Evolutionary conservation across 345 rosid genomes (phyloP), one percentile per base, ranked within the genome.

Genomic region (Arabidopsis suecica): DNA sequence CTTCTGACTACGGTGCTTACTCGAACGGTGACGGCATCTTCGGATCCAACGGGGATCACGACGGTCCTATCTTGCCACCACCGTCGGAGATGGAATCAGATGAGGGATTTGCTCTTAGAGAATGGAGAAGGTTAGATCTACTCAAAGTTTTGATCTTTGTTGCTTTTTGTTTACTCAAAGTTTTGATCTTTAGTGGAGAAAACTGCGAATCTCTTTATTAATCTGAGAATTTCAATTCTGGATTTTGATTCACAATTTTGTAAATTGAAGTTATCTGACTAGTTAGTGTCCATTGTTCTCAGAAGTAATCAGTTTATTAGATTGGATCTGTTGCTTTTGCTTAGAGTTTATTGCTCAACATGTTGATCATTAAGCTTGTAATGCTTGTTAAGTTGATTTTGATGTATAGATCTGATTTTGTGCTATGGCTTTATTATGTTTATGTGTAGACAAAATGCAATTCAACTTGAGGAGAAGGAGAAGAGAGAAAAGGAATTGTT

Each of bases 121-220:
- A 93, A 68, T 93, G 96, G 98, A 84, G 96, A 85, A 88, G 94
- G 98, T 93, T 60, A 73, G 74, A 78, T 86, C 61, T 68, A 54
- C 30, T 23, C 5, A 0, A 50, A 14, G 1, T 6, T 59, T 37
- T 42, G 5, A 5, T 36, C 14, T 59, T n/a, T n/a, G 38, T 57
- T 64, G 37, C 48, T 45, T 66, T 38, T 16, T 32, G 4, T 36
- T 23, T 59, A 47, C 63, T n/a, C n/a, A n/a, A n/a, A n/a, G n/a
- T n/a, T n/a, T n/a, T n/a, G n/a, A n/a, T n/a, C n/a, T n/a, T n/a
- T n/a, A n/a, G n/a, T n/a, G n/a, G n/a, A n/a, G n/a, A n/a, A n/a
- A n/a, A n/a, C n/a, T n/a, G n/a, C n/a, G n/a, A n/a, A 51, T 50
- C 50, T 25, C 18, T 34, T 37, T 16, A 16, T 7, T 47, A 5